Conservation (phyloP, 352 stramenopile genomes). For the Pythium rhizo-oryzae region DNA sequence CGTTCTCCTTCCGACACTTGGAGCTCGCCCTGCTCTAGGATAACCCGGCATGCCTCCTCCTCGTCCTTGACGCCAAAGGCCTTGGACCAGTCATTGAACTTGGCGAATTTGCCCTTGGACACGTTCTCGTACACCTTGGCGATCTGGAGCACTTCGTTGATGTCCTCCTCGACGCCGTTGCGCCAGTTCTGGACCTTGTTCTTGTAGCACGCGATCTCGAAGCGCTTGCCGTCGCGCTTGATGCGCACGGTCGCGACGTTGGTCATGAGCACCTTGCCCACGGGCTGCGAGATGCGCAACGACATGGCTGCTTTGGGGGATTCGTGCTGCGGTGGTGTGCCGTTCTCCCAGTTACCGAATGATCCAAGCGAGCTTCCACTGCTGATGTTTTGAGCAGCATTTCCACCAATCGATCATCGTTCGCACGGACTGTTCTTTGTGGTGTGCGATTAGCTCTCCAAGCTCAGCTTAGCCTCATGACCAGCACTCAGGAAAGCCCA, state of each 20-base stretch:
- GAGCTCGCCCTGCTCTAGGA: slow-evolving; percentile 97
- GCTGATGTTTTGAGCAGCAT: background rate
- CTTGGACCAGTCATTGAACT: slow-evolving; percentile 93
- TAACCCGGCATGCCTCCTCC: slow-evolving; percentile 91
- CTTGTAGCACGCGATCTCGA: slow-evolving; percentile 99
- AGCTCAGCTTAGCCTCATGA: slow-evolving; percentile 1
- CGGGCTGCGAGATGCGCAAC: slow-evolving; percentile 71
- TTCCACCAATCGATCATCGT: slow-evolving; percentile 20
- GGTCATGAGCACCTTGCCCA: slow-evolving; percentile 92
- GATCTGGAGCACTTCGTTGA: slow-evolving; percentile 98
- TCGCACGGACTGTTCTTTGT: background rate
- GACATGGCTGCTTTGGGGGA: slow-evolving; percentile 7
- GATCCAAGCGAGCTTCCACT: slow-evolving; percentile 1
- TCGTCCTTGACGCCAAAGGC: slow-evolving; percentile 94
- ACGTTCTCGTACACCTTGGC: slow-evolving; percentile 98
- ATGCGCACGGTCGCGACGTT: slow-evolving; percentile 98
- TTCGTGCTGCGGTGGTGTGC: background rate
- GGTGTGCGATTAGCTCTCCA: background rate
- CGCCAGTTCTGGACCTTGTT: slow-evolving; percentile 99
- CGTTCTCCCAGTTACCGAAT: background rate
- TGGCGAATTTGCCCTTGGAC: slow-evolving; percentile 96
- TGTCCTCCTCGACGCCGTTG: slow-evolving; percentile 97
- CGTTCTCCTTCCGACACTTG: slow-evolving; percentile 97
- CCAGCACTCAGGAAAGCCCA: slow-evolving; percentile 2
- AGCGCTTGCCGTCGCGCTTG: slow-evolving; percentile 95